phyloP scores from a whole-genome alignment of 345 rosid genomes.

The Salix arbutifolia region DNA sequence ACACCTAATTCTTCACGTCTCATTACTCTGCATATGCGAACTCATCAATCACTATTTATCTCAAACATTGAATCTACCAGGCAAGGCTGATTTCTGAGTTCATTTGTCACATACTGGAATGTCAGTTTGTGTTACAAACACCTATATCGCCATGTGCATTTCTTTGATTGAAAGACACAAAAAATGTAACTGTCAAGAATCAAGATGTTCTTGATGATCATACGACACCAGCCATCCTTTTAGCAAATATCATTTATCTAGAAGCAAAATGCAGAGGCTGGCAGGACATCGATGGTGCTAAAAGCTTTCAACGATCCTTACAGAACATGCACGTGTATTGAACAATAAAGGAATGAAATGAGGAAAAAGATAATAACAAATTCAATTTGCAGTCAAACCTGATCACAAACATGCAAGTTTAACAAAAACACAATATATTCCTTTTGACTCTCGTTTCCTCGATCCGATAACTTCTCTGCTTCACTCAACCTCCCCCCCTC shows the following conservation, averaged over 20 bases:
- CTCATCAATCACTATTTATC: too few species aligned
- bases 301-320: not conserved
- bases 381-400: not conserved
- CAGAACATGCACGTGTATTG: not conserved
- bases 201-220: too few species aligned
- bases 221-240: too few species aligned
- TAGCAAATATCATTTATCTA: not conserved
- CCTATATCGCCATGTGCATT: too few species aligned
- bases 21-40: not conserved
- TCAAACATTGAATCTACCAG: too few species aligned
- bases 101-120: too few species aligned
- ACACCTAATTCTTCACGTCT: not conserved
- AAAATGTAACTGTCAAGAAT: too few species aligned
- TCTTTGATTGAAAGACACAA: too few species aligned
- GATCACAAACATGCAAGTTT: not conserved
- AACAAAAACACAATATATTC: not conserved
- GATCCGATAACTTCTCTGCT: slow-evolving; percentile 53
- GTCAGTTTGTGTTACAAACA: too few species aligned
- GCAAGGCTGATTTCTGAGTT: too few species aligned
- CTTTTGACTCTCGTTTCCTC: slow-evolving; percentile 47
- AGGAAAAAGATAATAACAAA: not conserved
- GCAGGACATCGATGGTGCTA: not conserved
- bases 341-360: not conserved
- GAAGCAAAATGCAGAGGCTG: not conserved
- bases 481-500: slow-evolving; percentile 54